These are phyloP conservation scores for Acanthamoeba lenticulata DNA, from an alignment of 208 protist genomes.

Conservation along the genomic window DNA sequence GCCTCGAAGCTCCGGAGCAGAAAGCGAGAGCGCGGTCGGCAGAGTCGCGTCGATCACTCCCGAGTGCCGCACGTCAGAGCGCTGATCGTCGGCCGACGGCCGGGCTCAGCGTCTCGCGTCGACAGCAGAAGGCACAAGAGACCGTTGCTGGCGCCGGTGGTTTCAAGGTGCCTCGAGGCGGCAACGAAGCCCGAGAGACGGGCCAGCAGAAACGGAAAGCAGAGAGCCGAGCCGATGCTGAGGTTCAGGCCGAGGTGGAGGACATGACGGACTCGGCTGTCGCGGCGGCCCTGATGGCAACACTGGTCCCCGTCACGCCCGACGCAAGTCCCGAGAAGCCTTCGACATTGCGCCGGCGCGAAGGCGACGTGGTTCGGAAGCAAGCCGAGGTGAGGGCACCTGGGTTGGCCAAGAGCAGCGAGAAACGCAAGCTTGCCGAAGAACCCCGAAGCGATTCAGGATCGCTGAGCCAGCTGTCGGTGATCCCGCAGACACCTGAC, in stretches of 20 bases:
- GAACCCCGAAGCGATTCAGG: background rate
- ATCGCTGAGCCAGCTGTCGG: background rate
- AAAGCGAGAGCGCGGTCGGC: background rate
- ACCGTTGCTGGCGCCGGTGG: background rate
- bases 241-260: background rate
- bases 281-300: background rate
- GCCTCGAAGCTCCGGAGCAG: background rate
- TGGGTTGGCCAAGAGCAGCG: no score
- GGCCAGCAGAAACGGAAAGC: background rate
- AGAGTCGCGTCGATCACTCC: background rate
- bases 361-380: background rate
- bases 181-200: background rate
- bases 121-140: background rate
- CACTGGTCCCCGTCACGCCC: background rate
- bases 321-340: background rate
- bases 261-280: background rate
- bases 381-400: background rate
- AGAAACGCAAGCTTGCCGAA: background rate
- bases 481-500: conserved; percentile 13
- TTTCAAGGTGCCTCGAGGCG: background rate
- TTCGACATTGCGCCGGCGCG: no score
- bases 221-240: background rate
- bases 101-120: background rate
- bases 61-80: no score
- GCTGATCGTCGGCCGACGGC: no score